A percentile compares a stretch with the other conserved stretches of the same genome.
Evolutionary conservation across 169 alveolate genomes (phyloP).

Genomic region (Haemoproteus tartakovskyi): DNA sequence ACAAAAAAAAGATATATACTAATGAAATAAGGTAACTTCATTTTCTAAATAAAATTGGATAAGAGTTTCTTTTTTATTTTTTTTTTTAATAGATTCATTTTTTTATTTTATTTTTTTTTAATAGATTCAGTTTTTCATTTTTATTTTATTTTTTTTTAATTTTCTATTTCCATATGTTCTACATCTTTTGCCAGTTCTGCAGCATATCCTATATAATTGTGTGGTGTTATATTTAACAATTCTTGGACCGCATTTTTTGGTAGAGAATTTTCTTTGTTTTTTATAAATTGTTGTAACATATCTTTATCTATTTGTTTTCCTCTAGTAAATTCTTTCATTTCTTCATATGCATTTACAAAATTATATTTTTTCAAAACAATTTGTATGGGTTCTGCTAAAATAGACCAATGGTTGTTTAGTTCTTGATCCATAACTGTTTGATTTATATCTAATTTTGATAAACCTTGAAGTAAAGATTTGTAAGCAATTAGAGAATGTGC

Average conservation of each 20-base stretch:
- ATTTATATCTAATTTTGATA: slow-evolving; percentile 81
- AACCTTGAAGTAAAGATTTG: slow-evolving; percentile 80
- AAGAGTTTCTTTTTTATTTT: no score
- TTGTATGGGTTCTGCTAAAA: slow-evolving; percentile 93
- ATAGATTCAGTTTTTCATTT: no score
- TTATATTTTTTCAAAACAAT: slow-evolving; percentile 85
- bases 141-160: no score
- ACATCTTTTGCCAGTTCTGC: slow-evolving; percentile 37
- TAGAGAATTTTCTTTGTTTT: slow-evolving; percentile 13
- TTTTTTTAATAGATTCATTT: slow-evolving; percentile 1
- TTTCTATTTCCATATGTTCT: slow-evolving; percentile 1
- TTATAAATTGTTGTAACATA: slow-evolving; percentile 64
- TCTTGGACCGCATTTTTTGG: slow-evolving; percentile 15
- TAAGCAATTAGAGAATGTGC: slow-evolving; percentile 83
- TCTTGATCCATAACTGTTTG: slow-evolving; percentile 74
- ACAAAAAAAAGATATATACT: no score
- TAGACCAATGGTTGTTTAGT: slow-evolving; percentile 88
- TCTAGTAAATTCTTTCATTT: slow-evolving; percentile 69
- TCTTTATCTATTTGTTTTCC: slow-evolving; percentile 56
- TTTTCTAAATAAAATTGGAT: no score
- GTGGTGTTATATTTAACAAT: slow-evolving; percentile 39
- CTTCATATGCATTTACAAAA: slow-evolving; percentile 71
- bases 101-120: neutral
- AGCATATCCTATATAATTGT: slow-evolving; percentile 49
- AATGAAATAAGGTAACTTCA: no score